These are phyloP conservation scores for Nicotiana rustica DNA, from an alignment of 305 asterid species.

Conservation along the genomic window DNA sequence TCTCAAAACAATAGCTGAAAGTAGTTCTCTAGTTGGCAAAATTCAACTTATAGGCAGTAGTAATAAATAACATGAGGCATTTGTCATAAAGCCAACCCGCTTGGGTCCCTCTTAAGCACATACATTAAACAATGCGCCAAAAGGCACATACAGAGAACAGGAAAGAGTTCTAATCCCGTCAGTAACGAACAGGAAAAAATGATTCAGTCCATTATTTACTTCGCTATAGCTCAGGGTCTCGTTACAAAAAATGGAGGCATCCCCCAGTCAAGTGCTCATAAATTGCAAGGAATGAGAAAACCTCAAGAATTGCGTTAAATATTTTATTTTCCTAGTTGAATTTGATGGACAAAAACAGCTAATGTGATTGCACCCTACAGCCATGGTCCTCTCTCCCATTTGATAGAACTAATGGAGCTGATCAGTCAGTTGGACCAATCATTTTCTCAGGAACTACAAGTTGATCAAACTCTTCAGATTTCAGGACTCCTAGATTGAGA, in stretches of 20 bases:
- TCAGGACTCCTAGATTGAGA: conserved; percentile 76
- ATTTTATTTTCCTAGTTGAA: background rate
- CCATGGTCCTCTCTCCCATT: conserved; percentile 5
- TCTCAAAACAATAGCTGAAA: no score
- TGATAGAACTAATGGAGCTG: background rate
- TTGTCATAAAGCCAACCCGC: no score
- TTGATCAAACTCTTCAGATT: conserved; percentile 70
- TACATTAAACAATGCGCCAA: no score
- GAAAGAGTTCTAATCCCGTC: no score
- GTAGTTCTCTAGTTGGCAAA: no score
- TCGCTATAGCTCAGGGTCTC: background rate
- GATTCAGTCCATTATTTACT: conserved; percentile 8
- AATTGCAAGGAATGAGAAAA: background rate
- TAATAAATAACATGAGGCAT: no score
- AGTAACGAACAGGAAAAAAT: background rate
- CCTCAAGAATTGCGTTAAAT: no score
- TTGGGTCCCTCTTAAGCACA: no score
- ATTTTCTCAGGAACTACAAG: conserved; percentile 91
- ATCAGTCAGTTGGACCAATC: conserved; percentile 63
- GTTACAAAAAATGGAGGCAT: conserved; percentile 24
- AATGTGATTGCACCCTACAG: background rate
- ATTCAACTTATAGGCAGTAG: no score
- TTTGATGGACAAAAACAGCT: background rate
- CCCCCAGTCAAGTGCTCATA: background rate
- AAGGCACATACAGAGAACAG: no score